Evolutionary conservation across 148 eudicot species (phyloP).

Genomic region (Spergularia marina): DNA sequence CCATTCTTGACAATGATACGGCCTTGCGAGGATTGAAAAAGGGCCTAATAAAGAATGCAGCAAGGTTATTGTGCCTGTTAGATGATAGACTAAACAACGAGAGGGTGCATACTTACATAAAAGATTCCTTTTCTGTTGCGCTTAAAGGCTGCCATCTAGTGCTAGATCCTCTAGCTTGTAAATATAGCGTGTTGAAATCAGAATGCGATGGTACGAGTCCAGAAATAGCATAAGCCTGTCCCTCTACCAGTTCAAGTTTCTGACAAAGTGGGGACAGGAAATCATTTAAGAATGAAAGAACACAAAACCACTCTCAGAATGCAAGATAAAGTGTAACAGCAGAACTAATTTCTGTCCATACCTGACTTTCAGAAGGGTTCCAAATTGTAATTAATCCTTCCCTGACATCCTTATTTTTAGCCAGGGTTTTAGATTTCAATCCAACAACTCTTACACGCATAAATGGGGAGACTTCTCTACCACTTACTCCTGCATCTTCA

Average conservation of each 20-base stretch:
- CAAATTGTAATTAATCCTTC: slow-evolving; percentile 87
- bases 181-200: slow-evolving; percentile 51
- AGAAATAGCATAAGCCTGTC: slow-evolving; percentile 64
- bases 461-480: slow-evolving; percentile 79
- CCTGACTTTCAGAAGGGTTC: slow-evolving; percentile 91
- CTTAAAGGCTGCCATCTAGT: slow-evolving; percentile 67
- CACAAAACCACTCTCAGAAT: neutral
- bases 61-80: slow-evolving; percentile 12
- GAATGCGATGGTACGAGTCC: slow-evolving; percentile 69
- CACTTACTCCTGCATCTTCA: slow-evolving; percentile 64
- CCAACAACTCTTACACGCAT: slow-evolving; percentile 86
- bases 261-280: slow-evolving; percentile 24
- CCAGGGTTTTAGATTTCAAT: slow-evolving; percentile 33
- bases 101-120: slow-evolving; percentile 45
- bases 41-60: slow-evolving; percentile 41
- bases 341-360: slow-evolving; percentile 15
- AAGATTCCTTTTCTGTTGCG: slow-evolving; percentile 40
- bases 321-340: slow-evolving; percentile 6
- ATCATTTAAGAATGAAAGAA: slow-evolving; percentile 7
- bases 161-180: slow-evolving; percentile 79
- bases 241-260: slow-evolving; percentile 76
- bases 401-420: slow-evolving; percentile 25
- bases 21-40: slow-evolving; percentile 78
- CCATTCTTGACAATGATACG: slow-evolving; percentile 51
- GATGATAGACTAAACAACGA: slow-evolving; percentile 10